Evolutionary conservation across 169 alveolate genomes (phyloP).

Genomic region (Eimeria tenella): DNA sequence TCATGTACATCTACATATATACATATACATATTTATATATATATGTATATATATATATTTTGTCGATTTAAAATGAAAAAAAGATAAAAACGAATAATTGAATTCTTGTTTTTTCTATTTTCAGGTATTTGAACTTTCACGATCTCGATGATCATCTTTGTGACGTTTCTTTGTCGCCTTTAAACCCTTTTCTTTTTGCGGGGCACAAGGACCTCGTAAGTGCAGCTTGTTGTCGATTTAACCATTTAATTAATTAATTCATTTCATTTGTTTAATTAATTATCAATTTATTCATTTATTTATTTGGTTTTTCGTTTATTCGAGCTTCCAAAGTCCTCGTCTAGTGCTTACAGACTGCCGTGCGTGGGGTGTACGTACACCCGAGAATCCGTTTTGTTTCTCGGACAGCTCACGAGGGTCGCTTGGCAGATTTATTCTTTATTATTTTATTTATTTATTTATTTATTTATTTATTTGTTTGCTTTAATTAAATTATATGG

Average conservation of each 20-base stretch:
- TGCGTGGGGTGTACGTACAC: not conserved
- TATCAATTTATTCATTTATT: too few species aligned
- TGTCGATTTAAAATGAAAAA: not conserved
- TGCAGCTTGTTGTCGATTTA: not conserved
- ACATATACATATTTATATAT: not conserved
- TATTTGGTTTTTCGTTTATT: too few species aligned
- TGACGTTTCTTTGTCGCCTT: not conserved
- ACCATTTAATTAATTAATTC: not conserved
- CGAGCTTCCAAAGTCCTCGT: not conserved
- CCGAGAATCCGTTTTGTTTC: too few species aligned
- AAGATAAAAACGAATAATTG: not conserved
- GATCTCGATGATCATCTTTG: not conserved
- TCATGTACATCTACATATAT: not conserved
- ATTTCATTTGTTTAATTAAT: too few species aligned
- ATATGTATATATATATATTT: not conserved
- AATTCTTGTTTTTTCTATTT: not conserved
- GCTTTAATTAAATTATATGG: not conserved
- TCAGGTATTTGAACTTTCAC: not conserved
- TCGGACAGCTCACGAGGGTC: too few species aligned
- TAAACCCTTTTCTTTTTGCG: not conserved
- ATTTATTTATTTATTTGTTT: too few species aligned
- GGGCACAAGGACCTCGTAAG: not conserved
- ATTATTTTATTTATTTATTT: too few species aligned
- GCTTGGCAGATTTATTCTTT: too few species aligned
- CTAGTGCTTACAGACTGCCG: not conserved